Percentiles rank a stretch among this genome's conserved stretches.
Conservation (phyloP, 2,329 filamentous ascomycete species). For the Talaromyces sp. region DNA sequence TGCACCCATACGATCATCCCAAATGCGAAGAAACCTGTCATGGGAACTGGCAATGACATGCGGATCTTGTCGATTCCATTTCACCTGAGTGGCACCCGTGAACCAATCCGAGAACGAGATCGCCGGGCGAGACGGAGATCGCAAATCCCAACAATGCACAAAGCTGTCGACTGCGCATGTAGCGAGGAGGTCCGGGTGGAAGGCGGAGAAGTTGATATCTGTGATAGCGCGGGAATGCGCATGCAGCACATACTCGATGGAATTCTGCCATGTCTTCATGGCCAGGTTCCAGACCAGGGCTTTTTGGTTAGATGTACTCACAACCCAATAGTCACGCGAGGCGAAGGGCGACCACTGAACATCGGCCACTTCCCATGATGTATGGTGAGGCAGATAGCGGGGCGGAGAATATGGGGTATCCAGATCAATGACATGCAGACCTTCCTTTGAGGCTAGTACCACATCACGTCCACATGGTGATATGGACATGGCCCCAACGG, state of each 20-base stretch:
- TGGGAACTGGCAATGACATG: constrained; percentile 88
- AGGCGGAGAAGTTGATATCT: constrained; percentile 93
- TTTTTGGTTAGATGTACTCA: constrained; percentile 91
- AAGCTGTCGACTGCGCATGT: constrained; percentile 93
- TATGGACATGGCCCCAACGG: constrained; percentile 87
- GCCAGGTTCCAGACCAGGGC: constrained; percentile 93
- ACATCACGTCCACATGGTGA: constrained; percentile 89
- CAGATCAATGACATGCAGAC: constrained; percentile 87
- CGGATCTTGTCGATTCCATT: constrained; percentile 87
- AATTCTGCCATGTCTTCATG: constrained; percentile 69
- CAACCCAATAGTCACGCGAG: constrained; percentile 86
- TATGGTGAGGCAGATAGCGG: constrained; percentile 79
- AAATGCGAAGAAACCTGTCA: constrained; percentile 83
- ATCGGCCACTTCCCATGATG: constrained; percentile 93
- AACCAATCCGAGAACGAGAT: constrained; percentile 91
- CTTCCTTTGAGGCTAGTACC: constrained; percentile 85
- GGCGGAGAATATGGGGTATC: constrained; percentile 88
- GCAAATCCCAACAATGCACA: constrained; percentile 89
- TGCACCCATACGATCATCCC: constrained; percentile 82
- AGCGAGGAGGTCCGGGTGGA: constrained; percentile 84
- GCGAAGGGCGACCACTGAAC: constrained; percentile 97
- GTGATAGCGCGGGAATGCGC: constrained; percentile 88
- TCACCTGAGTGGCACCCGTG: constrained; percentile 90
- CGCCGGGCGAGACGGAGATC: constrained; percentile 71
- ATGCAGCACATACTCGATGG: constrained; percentile 85